phyloP scores from a whole-genome alignment of 2,329 filamentous ascomycete genomes.

The Leptographium galeiforme region DNA sequence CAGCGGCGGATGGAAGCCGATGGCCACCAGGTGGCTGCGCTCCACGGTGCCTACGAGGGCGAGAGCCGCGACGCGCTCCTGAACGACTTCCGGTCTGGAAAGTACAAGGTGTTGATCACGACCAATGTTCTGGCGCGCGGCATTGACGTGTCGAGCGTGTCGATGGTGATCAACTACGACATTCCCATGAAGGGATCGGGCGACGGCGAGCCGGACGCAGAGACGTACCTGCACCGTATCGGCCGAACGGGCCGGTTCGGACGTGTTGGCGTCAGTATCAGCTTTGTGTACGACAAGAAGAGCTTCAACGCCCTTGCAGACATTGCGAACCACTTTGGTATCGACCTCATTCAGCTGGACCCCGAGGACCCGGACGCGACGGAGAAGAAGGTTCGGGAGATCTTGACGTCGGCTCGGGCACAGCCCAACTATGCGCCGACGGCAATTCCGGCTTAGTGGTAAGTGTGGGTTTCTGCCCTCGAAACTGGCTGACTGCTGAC shows the following conservation, averaged over 20 bases:
- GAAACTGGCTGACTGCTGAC: not conserved
- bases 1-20: slow-evolving; percentile 75
- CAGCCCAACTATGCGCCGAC: slow-evolving; percentile 28
- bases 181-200: slow-evolving; percentile 62
- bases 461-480: not conserved
- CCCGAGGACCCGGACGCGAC: slow-evolving; percentile 85
- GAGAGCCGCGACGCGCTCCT: slow-evolving; percentile 71
- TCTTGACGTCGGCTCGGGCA: slow-evolving; percentile 59
- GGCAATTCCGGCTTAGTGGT: slow-evolving; percentile 6
- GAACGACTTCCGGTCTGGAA: slow-evolving; percentile 71
- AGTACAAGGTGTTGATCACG: slow-evolving; percentile 91
- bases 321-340: slow-evolving; percentile 71
- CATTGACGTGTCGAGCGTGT: slow-evolving; percentile 83
- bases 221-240: slow-evolving; percentile 96
- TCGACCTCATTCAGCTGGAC: slow-evolving; percentile 68
- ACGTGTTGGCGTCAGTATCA: slow-evolving; percentile 89
- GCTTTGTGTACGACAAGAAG: slow-evolving; percentile 76
- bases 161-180: slow-evolving; percentile 97
- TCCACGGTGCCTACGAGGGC: slow-evolving; percentile 82
- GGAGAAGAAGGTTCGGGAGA: slow-evolving; percentile 66
- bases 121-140: slow-evolving; percentile 94
- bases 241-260: slow-evolving; percentile 94
- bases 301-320: slow-evolving; percentile 66
- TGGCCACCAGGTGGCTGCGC: slow-evolving; percentile 79
- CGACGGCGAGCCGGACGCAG: slow-evolving; percentile 74